Evolutionary conservation across 2,329 filamentous ascomycete genomes (phyloP), one percentile per base, ranked within the genome.

Genomic region (Paramyrothecium sp.): DNA sequence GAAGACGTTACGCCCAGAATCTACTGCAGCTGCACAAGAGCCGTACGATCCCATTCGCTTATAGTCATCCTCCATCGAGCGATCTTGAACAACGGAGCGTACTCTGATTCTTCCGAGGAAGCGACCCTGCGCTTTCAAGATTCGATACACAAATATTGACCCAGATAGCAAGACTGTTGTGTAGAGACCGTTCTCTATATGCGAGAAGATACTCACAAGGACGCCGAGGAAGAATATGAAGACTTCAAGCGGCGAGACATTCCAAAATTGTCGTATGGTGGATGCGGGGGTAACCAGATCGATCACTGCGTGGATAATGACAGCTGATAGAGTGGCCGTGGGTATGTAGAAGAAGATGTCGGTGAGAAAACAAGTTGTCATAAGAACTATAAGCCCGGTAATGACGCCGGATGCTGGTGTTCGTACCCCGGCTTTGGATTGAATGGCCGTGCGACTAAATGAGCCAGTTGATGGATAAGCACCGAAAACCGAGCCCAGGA

Each of bases 281-380:
- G 96, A 92, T 4, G 94, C 94, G 0, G 92, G 88, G 0, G 93
- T 96, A 71, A 98, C 91, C 56, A 99, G 78, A 70, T 98, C 94
- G 57, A 91, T 90, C 2, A 98, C 94, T 3, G 95, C 95, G 71
- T 98, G 94, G 61, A 98, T 97, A 63, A 98, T 97, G 68, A 98
- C 91, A 23, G 88, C 95, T 1, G 93, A 83, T 2, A 98, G 83
- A 3, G 88, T 83, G 5, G 93, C 86, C 59, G 82, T 90, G 0
- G 94, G 92, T 58, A 98, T 97, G 74, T 95, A 98, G 78, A 88
- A 97, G 81, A 98, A 98, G 26, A 97, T 88, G 0, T 89, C 86
- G 0, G 94, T 89, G 52, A 98, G 78, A 12, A 91, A 90, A 68
- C 97, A 98, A 61, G 97, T 91, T 38, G 95, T 93, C 10, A 98